phyloP scores from a whole-genome alignment of 2,329 filamentous ascomycete species.

The Hypoxylon sp. region DNA sequence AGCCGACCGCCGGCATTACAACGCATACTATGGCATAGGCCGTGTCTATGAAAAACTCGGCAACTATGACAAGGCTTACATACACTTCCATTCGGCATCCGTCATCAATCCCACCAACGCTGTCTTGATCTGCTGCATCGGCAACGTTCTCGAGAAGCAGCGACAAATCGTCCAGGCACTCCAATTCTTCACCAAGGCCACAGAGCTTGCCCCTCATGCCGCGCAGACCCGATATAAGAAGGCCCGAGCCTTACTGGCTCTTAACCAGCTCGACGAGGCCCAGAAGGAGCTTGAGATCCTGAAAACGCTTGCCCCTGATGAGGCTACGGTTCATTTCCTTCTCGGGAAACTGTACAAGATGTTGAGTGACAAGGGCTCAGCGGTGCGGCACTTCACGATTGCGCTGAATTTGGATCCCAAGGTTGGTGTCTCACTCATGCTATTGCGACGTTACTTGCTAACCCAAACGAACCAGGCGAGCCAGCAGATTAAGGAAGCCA shows the following conservation, averaged over 20 bases:
- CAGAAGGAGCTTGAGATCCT: conserved; percentile 85
- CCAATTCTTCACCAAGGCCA: conserved; percentile 81
- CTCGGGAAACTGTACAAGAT: conserved; percentile 84
- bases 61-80: conserved; percentile 88
- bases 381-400: conserved; percentile 94
- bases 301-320: conserved; percentile 90
- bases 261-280: conserved; percentile 75
- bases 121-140: conserved; percentile 91
- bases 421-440: conserved; percentile 60
- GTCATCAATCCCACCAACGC: conserved; percentile 93
- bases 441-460: conserved; percentile 32
- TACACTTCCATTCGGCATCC: conserved; percentile 88
- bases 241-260: conserved; percentile 82
- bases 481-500: conserved; percentile 93
- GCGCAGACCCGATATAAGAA: conserved; percentile 92
- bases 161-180: conserved; percentile 82
- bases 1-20: conserved; percentile 90
- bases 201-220: conserved; percentile 80
- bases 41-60: conserved; percentile 89
- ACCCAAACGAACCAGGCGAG: conserved; percentile 70
- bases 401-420: conserved; percentile 96
- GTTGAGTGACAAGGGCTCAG: conserved; percentile 75
- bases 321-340: conserved; percentile 94
- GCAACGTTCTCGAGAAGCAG: conserved; percentile 86
- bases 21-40: conserved; percentile 93